These are phyloP conservation scores for Pseudogymnoascus sp. DNA, from an alignment of 2,329 filamentous ascomycete genomes.

Conservation along the genomic window DNA sequence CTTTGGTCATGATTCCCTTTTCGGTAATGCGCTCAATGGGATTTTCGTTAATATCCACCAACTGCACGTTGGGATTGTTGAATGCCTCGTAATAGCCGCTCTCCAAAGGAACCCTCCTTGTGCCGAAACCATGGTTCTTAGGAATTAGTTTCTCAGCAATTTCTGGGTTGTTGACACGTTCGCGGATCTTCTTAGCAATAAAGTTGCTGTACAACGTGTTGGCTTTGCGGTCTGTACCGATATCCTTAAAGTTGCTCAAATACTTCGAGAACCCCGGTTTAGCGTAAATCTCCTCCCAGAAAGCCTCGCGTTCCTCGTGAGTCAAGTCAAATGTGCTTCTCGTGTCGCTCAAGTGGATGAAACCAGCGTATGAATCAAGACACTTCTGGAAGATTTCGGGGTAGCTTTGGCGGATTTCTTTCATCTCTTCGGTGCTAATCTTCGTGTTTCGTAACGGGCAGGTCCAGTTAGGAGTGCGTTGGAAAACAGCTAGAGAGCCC, in stretches of 20 bases:
- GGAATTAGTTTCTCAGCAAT: slow-evolving; percentile 31
- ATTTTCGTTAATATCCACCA: slow-evolving; percentile 23
- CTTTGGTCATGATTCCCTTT: slow-evolving; percentile 24
- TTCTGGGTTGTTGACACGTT: slow-evolving; percentile 29
- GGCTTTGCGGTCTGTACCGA: slow-evolving; percentile 23
- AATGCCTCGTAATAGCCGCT: slow-evolving; percentile 29
- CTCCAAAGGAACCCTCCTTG: slow-evolving; percentile 16
- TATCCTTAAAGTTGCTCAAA: slow-evolving; percentile 24
- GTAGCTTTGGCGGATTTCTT: slow-evolving; percentile 23
- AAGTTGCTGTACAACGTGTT: slow-evolving; percentile 27
- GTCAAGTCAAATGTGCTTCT: slow-evolving; percentile 28
- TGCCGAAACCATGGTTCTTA: slow-evolving; percentile 25
- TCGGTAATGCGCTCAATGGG: slow-evolving; percentile 29
- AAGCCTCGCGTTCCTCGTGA: slow-evolving; percentile 26
- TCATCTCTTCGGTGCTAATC: slow-evolving; percentile 28
- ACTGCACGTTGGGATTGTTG: slow-evolving; percentile 26
- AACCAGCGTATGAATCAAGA: slow-evolving; percentile 22
- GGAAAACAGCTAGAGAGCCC: slow-evolving; percentile 33
- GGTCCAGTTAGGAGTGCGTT: slow-evolving; percentile 8
- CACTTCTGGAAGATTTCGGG: slow-evolving; percentile 26
- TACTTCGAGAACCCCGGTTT: slow-evolving; percentile 34
- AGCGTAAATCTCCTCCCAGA: slow-evolving; percentile 29
- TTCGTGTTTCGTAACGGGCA: slow-evolving; percentile 15
- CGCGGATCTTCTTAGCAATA: slow-evolving; percentile 31
- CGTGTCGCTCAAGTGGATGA: slow-evolving; percentile 26